These are phyloP conservation scores for Marasmius fiardii DNA, from an alignment of 1,284 basidiomycete genomes.

Conservation along the genomic window DNA sequence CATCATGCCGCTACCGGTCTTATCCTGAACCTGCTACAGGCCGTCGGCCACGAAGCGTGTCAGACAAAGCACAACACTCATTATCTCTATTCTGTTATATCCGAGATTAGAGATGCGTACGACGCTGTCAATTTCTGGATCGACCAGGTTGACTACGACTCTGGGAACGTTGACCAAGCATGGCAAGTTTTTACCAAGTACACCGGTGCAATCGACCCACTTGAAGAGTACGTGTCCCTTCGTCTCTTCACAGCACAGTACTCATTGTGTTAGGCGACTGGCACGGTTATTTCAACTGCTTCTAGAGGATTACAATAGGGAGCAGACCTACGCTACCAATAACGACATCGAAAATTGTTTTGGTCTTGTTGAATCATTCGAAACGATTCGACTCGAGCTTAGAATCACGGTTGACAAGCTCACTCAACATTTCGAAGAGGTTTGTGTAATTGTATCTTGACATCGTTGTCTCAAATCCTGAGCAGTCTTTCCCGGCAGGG, in stretches of 20 bases:
- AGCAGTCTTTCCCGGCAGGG: background rate
- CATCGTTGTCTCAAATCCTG: background rate
- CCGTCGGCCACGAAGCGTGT: background rate
- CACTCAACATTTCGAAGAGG: background rate
- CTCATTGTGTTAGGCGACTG: background rate
- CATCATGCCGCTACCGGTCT: background rate
- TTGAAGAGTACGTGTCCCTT: background rate
- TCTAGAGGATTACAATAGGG: background rate
- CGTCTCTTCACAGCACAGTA: too few species aligned
- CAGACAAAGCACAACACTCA: background rate
- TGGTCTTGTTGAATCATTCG: background rate
- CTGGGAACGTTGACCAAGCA: background rate
- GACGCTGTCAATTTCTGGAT: background rate
- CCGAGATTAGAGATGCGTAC: background rate
- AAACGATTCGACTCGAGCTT: background rate
- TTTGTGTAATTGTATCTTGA: background rate
- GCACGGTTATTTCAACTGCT: background rate
- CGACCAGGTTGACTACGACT: background rate
- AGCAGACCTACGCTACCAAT: background rate
- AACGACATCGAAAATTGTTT: background rate
- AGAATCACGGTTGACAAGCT: background rate
- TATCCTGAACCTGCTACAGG: background rate
- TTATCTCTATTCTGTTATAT: background rate
- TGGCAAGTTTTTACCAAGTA: background rate
- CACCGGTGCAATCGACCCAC: background rate